A percentile compares a stretch with the other conserved stretches of the same genome.
phyloP scores from a whole-genome alignment of 83 land plant species.

The Diphasiastrum complanatum region DNA sequence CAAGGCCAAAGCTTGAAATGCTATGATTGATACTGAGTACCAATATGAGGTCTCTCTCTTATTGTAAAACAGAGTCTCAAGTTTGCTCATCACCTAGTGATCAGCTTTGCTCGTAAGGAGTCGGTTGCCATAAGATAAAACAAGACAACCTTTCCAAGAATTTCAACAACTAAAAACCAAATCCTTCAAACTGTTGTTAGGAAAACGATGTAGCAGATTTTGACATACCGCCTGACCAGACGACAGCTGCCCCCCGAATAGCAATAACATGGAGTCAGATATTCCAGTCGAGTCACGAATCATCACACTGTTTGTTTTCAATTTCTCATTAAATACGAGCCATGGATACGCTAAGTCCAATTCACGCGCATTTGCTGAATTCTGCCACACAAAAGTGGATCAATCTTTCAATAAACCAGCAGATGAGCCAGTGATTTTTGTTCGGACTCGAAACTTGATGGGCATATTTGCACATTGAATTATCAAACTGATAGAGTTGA shows the following conservation, averaged over 20 bases:
- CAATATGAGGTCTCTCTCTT: too few species aligned
- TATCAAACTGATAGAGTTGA: background rate
- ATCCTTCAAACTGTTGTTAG: too few species aligned
- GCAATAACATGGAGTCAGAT: conserved; percentile 75
- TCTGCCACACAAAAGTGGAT: conserved; percentile 24
- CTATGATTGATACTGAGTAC: too few species aligned
- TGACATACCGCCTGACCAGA: conserved; percentile 42
- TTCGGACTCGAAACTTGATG: background rate
- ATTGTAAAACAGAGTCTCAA: too few species aligned
- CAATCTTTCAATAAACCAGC: conserved; percentile 3
- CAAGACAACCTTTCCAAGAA: too few species aligned
- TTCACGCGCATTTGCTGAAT: conserved; percentile 68
- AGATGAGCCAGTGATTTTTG: background rate
- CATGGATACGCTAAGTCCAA: conserved; percentile 68
- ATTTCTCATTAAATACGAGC: conserved; percentile 90
- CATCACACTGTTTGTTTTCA: conserved; percentile 71
- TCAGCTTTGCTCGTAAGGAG: too few species aligned
- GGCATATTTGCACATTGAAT: background rate
- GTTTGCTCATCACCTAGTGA: too few species aligned
- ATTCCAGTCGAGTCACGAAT: conserved; percentile 87
- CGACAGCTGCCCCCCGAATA: conserved; percentile 77
- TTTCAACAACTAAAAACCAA: too few species aligned
- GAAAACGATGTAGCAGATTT: too few species aligned
- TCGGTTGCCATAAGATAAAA: too few species aligned
- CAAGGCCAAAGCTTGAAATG: too few species aligned